These are phyloP conservation scores for Lipomyces chichibuensis DNA, from an alignment of 805 yeast genomes.

Conservation along the genomic window DNA sequence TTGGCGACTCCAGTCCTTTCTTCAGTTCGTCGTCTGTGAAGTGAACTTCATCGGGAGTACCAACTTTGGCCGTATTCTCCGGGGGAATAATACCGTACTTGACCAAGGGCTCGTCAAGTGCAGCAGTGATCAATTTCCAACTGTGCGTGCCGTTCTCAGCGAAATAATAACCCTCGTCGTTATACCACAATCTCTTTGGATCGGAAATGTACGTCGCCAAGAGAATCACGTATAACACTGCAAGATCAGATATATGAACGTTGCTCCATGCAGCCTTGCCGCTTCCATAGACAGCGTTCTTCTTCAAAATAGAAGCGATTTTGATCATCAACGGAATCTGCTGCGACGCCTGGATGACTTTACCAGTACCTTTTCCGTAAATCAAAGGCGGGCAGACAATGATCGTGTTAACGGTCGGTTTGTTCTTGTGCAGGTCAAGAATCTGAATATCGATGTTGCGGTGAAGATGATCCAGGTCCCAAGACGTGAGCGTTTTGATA, in stretches of 20 bases:
- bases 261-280: constrained; percentile 47
- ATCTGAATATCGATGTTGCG: constrained; percentile 45
- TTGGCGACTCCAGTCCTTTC: neutral
- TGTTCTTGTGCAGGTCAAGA: constrained; percentile 42
- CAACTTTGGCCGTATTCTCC: constrained; percentile 21
- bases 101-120: constrained; percentile 38
- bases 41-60: constrained; percentile 6
- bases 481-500: constrained; percentile 42
- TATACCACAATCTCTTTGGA: constrained; percentile 41
- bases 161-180: constrained; percentile 47
- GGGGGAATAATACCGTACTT: constrained; percentile 21
- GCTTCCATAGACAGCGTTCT: constrained; percentile 42
- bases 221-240: constrained; percentile 42
- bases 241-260: constrained; percentile 47
- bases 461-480: constrained; percentile 44
- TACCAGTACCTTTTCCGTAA: constrained; percentile 46
- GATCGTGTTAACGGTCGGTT: constrained; percentile 43
- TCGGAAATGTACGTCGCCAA: constrained; percentile 37
- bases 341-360: constrained; percentile 40
- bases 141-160: constrained; percentile 43
- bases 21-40: constrained; percentile 3
- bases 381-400: constrained; percentile 46
- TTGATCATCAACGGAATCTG: constrained; percentile 44
- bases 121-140: constrained; percentile 43
- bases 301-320: constrained; percentile 35